Conservation (phyloP, 2,329 filamentous ascomycete species). For the Scytalidium lignicola region DNA sequence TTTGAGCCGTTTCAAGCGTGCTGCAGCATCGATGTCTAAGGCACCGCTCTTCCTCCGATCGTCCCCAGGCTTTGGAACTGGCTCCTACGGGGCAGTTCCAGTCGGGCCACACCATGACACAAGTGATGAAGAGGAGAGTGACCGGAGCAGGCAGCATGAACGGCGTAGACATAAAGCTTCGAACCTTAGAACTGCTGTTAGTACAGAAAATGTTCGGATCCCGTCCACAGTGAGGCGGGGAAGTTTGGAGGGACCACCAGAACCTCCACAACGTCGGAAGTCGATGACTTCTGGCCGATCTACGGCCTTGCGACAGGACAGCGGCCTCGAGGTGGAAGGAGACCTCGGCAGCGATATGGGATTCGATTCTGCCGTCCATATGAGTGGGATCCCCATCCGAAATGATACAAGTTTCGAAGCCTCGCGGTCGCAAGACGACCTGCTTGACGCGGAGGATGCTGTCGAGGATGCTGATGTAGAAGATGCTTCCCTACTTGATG, state of each 20-base stretch:
- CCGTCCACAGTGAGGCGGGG: conserved; percentile 4
- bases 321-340: conserved; percentile 5
- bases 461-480: conserved; percentile 26
- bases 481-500: conserved; percentile 33
- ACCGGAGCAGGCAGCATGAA: conserved; percentile 14
- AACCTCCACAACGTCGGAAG: conserved; percentile 5
- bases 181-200: conserved; percentile 20
- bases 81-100: conserved; percentile 56
- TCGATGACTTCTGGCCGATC: conserved; percentile 6
- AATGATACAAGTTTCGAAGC: conserved; percentile 3
- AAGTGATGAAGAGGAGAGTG: conserved; percentile 26
- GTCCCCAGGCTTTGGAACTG: conserved; percentile 54
- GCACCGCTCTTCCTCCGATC: conserved; percentile 54
- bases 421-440: conserved; percentile 29
- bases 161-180: conserved; percentile 21
- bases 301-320: background rate
- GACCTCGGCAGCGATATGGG: conserved; percentile 17
- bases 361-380: conserved; percentile 15
- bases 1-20: conserved; percentile 15
- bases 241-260: conserved; percentile 4
- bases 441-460: conserved; percentile 32
- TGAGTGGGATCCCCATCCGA: conserved; percentile 18
- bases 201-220: conserved; percentile 7
- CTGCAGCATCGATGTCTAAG: conserved; percentile 34
- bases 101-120: conserved; percentile 34